These are phyloP conservation scores for Xylaria sp. DNA, from an alignment of 495 filamentous ascomycete species.

Conservation along the genomic window DNA sequence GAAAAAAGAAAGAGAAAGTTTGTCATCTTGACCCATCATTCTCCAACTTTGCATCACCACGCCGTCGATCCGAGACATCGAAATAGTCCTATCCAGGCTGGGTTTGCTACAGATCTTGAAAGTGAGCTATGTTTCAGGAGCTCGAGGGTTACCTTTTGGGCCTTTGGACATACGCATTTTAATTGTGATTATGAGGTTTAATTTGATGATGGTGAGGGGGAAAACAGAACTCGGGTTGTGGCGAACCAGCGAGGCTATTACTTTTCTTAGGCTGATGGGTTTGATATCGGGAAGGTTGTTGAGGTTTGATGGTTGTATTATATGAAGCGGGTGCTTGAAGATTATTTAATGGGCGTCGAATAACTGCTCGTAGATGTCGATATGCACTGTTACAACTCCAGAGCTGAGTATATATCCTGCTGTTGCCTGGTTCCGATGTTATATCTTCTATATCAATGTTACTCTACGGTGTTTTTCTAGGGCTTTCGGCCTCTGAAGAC, in stretches of 20 bases:
- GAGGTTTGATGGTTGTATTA: neutral
- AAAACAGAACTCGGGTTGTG: slow-evolving; percentile 12
- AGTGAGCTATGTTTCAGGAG: slow-evolving; percentile 54
- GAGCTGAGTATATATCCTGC: too few species aligned
- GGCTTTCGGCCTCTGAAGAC: too few species aligned
- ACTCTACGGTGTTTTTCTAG: too few species aligned
- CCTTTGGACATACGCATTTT: slow-evolving; percentile 62
- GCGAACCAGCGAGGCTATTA: slow-evolving; percentile 48
- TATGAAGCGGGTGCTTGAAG: too few species aligned
- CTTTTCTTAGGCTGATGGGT: slow-evolving; percentile 22
- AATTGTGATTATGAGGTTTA: too few species aligned
- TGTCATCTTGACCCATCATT: slow-evolving; percentile 61
- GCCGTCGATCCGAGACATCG: slow-evolving; percentile 53
- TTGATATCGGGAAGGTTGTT: slow-evolving; percentile 2
- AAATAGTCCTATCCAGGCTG: slow-evolving; percentile 46
- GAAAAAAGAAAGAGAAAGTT: slow-evolving; percentile 52
- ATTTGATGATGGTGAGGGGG: neutral
- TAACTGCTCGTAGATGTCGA: too few species aligned
- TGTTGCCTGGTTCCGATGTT: too few species aligned
- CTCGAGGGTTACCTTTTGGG: slow-evolving; percentile 55
- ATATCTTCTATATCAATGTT: too few species aligned
- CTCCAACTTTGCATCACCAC: slow-evolving; percentile 47
- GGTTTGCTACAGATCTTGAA: slow-evolving; percentile 52
- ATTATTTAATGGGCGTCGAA: too few species aligned
- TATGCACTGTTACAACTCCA: too few species aligned